phyloP scores from a whole-genome alignment of 306 rosid species.

The Vicia villosa region DNA sequence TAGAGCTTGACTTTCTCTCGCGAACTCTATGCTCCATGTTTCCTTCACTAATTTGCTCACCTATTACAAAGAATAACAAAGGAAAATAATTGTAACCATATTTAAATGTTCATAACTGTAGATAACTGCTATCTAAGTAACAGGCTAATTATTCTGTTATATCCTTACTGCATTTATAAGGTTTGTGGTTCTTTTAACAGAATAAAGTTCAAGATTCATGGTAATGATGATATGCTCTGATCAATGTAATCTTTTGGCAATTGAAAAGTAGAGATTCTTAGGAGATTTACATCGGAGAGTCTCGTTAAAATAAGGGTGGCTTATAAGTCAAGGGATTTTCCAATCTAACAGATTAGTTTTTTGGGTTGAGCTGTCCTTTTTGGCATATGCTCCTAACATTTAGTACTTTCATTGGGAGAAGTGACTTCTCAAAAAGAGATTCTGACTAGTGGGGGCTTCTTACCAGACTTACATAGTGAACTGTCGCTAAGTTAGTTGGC shows the following conservation, averaged over 20 bases:
- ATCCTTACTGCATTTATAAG: background rate
- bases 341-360: background rate
- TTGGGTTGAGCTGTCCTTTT: background rate
- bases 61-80: slow-evolving; percentile 40
- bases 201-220: background rate
- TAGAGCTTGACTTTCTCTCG: slow-evolving; percentile 52
- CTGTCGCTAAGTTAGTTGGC: too few species aligned
- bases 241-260: too few species aligned
- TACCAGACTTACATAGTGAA: too few species aligned
- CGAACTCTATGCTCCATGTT: slow-evolving; percentile 39
- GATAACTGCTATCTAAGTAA: background rate
- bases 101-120: background rate
- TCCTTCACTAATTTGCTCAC: slow-evolving; percentile 39
- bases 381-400: background rate
- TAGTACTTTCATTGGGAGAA: background rate
- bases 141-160: background rate
- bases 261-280: background rate
- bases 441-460: background rate
- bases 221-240: background rate
- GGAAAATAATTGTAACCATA: background rate
- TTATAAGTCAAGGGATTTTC: background rate
- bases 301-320: background rate
- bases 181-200: background rate
- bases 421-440: background rate
- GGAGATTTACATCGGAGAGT: background rate